Evolutionary conservation across 2,329 filamentous ascomycete species (phyloP).

Genomic region (Sordariomycetes sp.): DNA sequence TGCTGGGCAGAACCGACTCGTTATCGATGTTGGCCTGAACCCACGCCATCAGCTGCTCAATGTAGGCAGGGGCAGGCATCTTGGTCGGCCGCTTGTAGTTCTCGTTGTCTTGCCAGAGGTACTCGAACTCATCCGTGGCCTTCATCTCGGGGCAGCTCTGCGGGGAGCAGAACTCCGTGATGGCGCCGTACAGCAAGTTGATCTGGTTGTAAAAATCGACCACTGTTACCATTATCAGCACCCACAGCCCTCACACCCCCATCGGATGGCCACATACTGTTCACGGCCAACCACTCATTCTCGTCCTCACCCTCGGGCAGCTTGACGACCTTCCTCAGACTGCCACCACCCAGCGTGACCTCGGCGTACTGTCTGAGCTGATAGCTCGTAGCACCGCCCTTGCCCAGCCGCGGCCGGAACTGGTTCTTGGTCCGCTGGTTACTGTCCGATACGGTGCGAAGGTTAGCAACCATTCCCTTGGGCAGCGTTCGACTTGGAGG

Average conservation of each 20-base stretch:
- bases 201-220: constrained; percentile 99
- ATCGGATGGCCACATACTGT: constrained; percentile 63
- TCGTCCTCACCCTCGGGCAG: constrained; percentile 94
- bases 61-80: constrained; percentile 95
- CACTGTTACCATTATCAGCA: too few relatives aligned
- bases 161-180: constrained; percentile 97
- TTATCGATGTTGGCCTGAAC: constrained; percentile 94
- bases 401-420: constrained; percentile 82
- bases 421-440: constrained; percentile 83
- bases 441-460: constrained; percentile 32
- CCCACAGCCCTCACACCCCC: too few relatives aligned
- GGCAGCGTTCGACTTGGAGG: constrained; percentile 2
- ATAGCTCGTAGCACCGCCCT: constrained; percentile 79
- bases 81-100: constrained; percentile 94
- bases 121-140: constrained; percentile 99
- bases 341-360: constrained; percentile 89
- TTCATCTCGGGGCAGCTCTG: constrained; percentile 99
- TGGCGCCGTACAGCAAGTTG: constrained; percentile 96
- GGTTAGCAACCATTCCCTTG: constrained; percentile 16
- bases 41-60: constrained; percentile 96
- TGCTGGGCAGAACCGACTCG: constrained; percentile 87
- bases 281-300: constrained; percentile 97
- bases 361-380: constrained; percentile 97
- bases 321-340: constrained; percentile 91
- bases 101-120: constrained; percentile 95